A percentile compares a stretch with the other conserved stretches of the same genome.
Evolutionary conservation across 352 stramenopile genomes (phyloP).

Genomic region (Phytophthora sansomeana): DNA sequence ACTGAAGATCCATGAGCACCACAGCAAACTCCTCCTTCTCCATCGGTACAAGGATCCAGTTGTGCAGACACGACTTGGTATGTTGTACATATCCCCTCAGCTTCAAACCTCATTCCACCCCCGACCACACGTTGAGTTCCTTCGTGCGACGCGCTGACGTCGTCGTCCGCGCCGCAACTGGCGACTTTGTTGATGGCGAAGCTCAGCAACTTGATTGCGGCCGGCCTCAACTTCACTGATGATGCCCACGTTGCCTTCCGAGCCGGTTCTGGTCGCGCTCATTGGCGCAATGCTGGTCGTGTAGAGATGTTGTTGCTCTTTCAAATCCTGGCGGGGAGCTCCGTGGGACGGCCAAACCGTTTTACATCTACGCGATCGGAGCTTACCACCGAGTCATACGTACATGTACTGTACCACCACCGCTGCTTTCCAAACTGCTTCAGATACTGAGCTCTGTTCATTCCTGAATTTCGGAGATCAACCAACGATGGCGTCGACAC

Average conservation of each 20-base stretch:
- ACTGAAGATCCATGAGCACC: not conserved
- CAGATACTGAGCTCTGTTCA: not conserved
- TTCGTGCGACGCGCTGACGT: too few species aligned
- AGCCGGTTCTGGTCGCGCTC: not conserved
- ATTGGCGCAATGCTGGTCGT: too few species aligned
- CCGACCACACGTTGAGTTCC: not conserved
- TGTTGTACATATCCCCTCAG: too few species aligned
- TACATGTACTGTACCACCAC: too few species aligned
- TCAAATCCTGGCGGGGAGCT: slow-evolving; percentile 2
- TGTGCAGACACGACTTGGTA: not conserved
- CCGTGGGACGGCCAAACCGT: not conserved
- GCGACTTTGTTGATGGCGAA: not conserved
- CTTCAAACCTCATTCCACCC: not conserved
- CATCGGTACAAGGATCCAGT: too few species aligned
- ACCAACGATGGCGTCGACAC: slow-evolving; percentile 3
- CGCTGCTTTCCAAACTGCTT: too few species aligned
- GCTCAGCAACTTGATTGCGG: not conserved
- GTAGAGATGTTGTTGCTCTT: slow-evolving; percentile 5
- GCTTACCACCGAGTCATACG: slow-evolving; percentile 6
- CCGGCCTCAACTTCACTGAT: slow-evolving; percentile 1
- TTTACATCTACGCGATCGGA: slow-evolving; percentile 4
- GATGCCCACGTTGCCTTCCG: slow-evolving; percentile 3
- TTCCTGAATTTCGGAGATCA: not conserved
- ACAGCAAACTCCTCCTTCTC: not conserved
- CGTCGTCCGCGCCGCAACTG: not conserved